A percentile compares a stretch with the other conserved stretches of the same genome.
Evolutionary conservation across 2,329 filamentous ascomycete species (phyloP).

Genomic region (Aspergillus chevalieri): DNA sequence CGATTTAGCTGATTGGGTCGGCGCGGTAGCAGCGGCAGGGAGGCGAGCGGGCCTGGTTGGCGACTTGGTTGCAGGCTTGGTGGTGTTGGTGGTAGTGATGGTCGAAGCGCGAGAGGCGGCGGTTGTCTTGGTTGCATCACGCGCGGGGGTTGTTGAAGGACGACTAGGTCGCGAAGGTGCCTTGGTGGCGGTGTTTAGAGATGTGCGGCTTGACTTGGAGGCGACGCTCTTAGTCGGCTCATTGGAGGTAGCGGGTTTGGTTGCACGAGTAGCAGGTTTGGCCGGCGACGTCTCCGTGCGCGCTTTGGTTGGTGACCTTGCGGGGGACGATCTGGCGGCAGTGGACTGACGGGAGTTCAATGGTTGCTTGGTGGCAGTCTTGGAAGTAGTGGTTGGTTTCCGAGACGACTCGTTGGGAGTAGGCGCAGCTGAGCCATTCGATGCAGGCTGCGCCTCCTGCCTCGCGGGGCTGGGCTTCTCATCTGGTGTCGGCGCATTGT

Average conservation of each 20-base stretch:
- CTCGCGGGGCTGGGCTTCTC: conserved; percentile 11
- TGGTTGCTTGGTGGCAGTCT: conserved; percentile 25
- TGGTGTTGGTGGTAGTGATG: conserved; percentile 25
- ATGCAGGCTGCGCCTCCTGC: conserved; percentile 12
- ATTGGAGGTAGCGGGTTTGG: conserved; percentile 25
- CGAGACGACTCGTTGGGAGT: conserved; percentile 7
- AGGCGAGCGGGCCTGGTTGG: conserved; percentile 37
- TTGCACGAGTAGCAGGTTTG: conserved; percentile 11
- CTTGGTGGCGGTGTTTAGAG: conserved; percentile 25
- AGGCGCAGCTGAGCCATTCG: conserved; percentile 3
- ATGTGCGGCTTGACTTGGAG: conserved; percentile 28
- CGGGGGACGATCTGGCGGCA: conserved; percentile 14
- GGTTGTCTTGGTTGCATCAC: conserved; percentile 18
- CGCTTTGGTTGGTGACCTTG: conserved; percentile 17
- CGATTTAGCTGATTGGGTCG: conserved; percentile 31
- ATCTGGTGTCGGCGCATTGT: conserved; percentile 5
- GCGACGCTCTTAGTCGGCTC: conserved; percentile 20
- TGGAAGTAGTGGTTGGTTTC: conserved; percentile 15
- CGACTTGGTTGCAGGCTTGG: conserved; percentile 32
- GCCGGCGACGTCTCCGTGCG: conserved; percentile 16
- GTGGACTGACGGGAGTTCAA: conserved; percentile 26
- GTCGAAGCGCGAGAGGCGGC: conserved; percentile 20
- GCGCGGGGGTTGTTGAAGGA: conserved; percentile 18
- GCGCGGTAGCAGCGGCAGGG: conserved; percentile 34
- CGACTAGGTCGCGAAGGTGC: conserved; percentile 20